Evolutionary conservation across 129 eudicot species (phyloP), one percentile per base, ranked within the genome.

Genomic region (Lactuca sativa): DNA sequence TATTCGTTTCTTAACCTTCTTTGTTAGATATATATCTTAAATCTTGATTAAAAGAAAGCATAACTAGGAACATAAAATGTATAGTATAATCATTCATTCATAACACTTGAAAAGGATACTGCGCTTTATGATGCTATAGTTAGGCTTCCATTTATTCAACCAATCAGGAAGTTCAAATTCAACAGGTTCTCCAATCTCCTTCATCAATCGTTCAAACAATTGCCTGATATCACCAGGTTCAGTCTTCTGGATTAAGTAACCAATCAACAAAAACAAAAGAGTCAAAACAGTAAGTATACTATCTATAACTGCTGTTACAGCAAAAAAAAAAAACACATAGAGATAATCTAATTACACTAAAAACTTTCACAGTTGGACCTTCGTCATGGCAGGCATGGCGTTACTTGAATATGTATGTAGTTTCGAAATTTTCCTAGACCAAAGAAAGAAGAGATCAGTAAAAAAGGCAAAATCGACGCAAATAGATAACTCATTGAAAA

Each of bases 131-230:
- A 32, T 61, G 51, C 64, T 76, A 79, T 78, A 95, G 32, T 83
- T 70, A 36, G 88, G 77, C 61, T 87, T 84, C 82, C 81, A 80
- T 55, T 80, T 87, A 34, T 76, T 87, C 17, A 87, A 69, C 77
- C 86, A 82, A 61, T 87, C 95, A 36, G 99, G 96, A 80, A 95
- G 96, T 66, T 82, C 93, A 82, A 90, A 95, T 36, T 90, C 99
- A 58, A 78, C 88, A 0, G 85, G 86, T 64, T 72, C 78, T 65
- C 89, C 91, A 66, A 95, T 85, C 55, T 84, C 81, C 60, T 83
- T 83, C 66, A 55, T 56, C 80, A 95, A 55, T 71, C 51, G 82
- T 74, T 81, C 80, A 71, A 95, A 95, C 74, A 85, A 58, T 57
- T 80, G 71, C 64, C 73, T 89, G 5, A 83, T 52, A 25, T 86